phyloP scores from a whole-genome alignment of 1,284 basidiomycete species.

The Albatrellus sp. region DNA sequence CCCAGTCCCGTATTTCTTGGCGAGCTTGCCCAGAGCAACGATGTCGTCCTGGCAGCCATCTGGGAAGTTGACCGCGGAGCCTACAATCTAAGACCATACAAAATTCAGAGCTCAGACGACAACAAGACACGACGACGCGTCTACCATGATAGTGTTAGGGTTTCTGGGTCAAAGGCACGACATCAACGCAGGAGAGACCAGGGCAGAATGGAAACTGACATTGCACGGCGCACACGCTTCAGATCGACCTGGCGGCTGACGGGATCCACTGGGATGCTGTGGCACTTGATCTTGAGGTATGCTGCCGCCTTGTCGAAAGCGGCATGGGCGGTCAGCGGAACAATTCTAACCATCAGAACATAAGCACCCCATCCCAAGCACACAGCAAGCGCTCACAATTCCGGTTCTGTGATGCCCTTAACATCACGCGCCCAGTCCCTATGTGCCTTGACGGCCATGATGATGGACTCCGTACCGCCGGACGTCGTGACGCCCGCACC shows the following conservation, averaged over 20 bases:
- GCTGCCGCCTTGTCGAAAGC: conserved; percentile 91
- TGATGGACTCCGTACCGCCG: conserved; percentile 92
- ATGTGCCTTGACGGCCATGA: conserved; percentile 90
- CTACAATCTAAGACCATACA: conserved; percentile 53
- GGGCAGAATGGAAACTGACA: conserved; percentile 37
- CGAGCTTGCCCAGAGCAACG: conserved; percentile 65
- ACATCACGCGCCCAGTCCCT: conserved; percentile 83
- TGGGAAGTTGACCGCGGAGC: conserved; percentile 86
- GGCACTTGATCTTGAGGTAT: conserved; percentile 90
- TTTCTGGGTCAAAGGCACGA: conserved; percentile 35
- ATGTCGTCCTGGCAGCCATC: conserved; percentile 91
- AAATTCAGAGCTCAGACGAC: neutral
- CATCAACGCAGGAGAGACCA: neutral
- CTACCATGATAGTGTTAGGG: conserved; percentile 69
- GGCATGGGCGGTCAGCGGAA: conserved; percentile 82
- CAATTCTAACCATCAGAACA: conserved; percentile 39
- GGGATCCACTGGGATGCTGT: conserved; percentile 78
- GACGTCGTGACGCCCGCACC: conserved; percentile 89
- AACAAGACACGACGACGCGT: conserved; percentile 7
- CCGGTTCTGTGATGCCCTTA: conserved; percentile 85
- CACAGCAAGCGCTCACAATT: conserved; percentile 53
- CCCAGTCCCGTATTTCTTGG: conserved; percentile 67
- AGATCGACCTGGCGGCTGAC: conserved; percentile 75
- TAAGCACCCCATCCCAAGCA: neutral
- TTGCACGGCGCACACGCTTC: conserved; percentile 70